Conservation (phyloP, 176 grass and related monocot species). For the Zea mays region Zm-B73-REFERENCE-NAM-5.0 NC_050097.1:5779501-5780000, state of each 20-base stretch:
- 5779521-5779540: background rate
- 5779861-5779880: constrained; percentile 38
- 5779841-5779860: background rate
- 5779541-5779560: background rate
- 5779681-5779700: background rate
- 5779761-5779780: background rate
- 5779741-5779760: too few species aligned
- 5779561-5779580: background rate
- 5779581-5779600: background rate
- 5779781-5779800: background rate
- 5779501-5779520: background rate
- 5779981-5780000: constrained; percentile 5
- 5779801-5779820: constrained; percentile 7
- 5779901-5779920: background rate
- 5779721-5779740: background rate
- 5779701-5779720: background rate
- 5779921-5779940: too few species aligned
- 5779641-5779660: constrained; percentile 23
- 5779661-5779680: background rate
- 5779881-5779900: background rate
- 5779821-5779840: background rate
- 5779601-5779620: background rate
- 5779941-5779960: background rate
- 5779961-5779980: too few species aligned
- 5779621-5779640: background rate